Base-by-base conservation (phyloP, 108 stramenopile genomes). In the Skeletonema potamos region DNA sequence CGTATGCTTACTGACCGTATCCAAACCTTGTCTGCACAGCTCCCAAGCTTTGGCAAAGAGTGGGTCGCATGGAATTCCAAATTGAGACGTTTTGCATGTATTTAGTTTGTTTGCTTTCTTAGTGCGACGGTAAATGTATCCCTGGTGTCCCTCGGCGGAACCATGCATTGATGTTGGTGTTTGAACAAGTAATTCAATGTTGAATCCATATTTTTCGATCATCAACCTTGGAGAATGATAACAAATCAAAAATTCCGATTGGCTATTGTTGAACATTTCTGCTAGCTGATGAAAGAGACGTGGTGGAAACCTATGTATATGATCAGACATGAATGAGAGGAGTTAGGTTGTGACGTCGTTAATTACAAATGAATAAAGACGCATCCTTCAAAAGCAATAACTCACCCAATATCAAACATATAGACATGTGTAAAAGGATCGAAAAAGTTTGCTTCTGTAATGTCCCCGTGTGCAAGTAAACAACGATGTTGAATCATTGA, bases 341-440 rank as follows among this genome's bases (percentile, higher is more conserved):
- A 29, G 10, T 29, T n/a, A 41, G 22, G 15, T 2, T 1, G 12
- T 22, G 27, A 24, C 32, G 11, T 18, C 13, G 28, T 59, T 29
- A n/a, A n/a, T n/a, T n/a, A n/a, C n/a, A n/a, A n/a, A n/a, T n/a
- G n/a, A n/a, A n/a, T n/a, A n/a, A n/a, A n/a, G 27, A 10, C 27
- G 12, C 3, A 33, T 29, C 29, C 12, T 37, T n/a, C 28, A 54
- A 24, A 51, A 2, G 22, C 18, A 54, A 24, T 48, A 18, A 79
- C 86, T 79, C 68, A 87, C 81, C 96, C 98, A 70, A 97, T 90
- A 64, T 96, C 95, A 76, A 97, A 98, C 94, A 96, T 97, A 89
- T 99, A 99, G 8, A 98, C 96, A 79, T 99, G 98, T 0, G 97
- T 97, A 69, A 97, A 98, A 0, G 97, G 97, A 83, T 98, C 96